Base-by-base conservation (phyloP, 306 rosid genomes). In the Biancaea sappan region DNA sequence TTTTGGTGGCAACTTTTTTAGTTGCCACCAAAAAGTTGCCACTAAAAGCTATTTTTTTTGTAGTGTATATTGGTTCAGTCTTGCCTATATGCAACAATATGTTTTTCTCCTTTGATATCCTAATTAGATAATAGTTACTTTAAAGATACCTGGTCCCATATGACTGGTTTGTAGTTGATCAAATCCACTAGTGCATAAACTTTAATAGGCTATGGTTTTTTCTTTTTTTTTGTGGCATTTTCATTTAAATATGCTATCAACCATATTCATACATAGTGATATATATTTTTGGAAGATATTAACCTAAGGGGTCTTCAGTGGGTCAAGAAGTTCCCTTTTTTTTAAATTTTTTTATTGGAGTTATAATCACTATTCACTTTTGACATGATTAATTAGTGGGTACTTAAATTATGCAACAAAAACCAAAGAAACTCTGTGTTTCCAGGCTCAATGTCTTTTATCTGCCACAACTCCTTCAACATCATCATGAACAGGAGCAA, bases 381-480 rank as follows among this genome's bases (percentile, higher is more conserved):
- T 82, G 44, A 35, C 68, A 12, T 35, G 5, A 35, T 63, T n/a
- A 0, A 15, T 54, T 44, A n/a, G 65, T 72, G n/a, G 74, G 22
- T 40, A 37, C 26, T 53, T 25, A 21, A 72, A 73, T 32, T 61
- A 43, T 86, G 93, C 96, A 91, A 90, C 86, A 46, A 94, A 80
- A 78, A 29, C 73, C 66, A 85, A 91, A 81, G 85, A 82, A 28
- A 79, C 80, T 66, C 63, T 76, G 64, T 73, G 79, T 78, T 83
- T 79, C 56, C 80, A 82, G n/a, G 80, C 93, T 47, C 91, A 88
- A 50, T 89, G 91, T 73, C 31, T 84, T 56, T 57, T 89, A 69
- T 89, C 94, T n/a, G 52, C 92, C 6, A 10, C 94, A 1, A 64
- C 94, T 6, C 76, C 85, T 32, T 81, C 92, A 60, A 77, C 90